Evolutionary conservation across 1,139 yeast genomes (phyloP), one percentile per base, ranked within the genome.

Genomic region (Arxiozyma bovina): DNA sequence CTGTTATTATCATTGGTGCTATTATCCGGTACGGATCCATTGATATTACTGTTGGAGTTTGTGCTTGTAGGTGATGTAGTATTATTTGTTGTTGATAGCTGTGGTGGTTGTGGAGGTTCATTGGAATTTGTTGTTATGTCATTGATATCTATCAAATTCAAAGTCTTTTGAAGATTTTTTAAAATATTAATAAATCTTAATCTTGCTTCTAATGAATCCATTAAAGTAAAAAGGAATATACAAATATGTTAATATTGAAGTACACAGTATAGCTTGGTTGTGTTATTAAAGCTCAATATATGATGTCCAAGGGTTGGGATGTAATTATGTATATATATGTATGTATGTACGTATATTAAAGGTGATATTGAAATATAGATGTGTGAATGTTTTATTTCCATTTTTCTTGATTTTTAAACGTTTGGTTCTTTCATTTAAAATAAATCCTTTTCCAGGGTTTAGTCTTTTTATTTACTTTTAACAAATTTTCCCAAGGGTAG

Each of bases 191-290:
- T 63, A 51, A 67, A 68, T 55, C 67, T 68, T 50, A 68, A 52
- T 34, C 71, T 54, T 17, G 70, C 71, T 52, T 68, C 70, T 45
- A 68, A 59, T 4, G 71, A 64, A 51, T 68, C 71, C 71, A 68
- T 67, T n/a, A 15, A 12, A 12, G 40, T 34, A 34, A 12, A 34
- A 34, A 34, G n/a, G 3, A 12, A 34, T 9, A 15, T 15, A 6
- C 11, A 27, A 7, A 11, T 27, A 11, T 27, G 30, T 27, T 4
- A 27, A 27, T 27, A 27, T 27, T 27, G 30, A 27, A 2, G 30
- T 27, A 7, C 9, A 27, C 30, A 27, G 30, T 27, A 27, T 27
- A 27, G 5, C 8, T 27, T 11, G 8, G 6, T 27, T 11, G 30
- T 5, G 30, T 8, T 27, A 8, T 8, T 8, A 27, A 27, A 2